Percentiles rank a stretch among this genome's conserved stretches.
phyloP scores from a whole-genome alignment of 1,284 basidiomycete species.

The Clitocybe nebularis region DNA sequence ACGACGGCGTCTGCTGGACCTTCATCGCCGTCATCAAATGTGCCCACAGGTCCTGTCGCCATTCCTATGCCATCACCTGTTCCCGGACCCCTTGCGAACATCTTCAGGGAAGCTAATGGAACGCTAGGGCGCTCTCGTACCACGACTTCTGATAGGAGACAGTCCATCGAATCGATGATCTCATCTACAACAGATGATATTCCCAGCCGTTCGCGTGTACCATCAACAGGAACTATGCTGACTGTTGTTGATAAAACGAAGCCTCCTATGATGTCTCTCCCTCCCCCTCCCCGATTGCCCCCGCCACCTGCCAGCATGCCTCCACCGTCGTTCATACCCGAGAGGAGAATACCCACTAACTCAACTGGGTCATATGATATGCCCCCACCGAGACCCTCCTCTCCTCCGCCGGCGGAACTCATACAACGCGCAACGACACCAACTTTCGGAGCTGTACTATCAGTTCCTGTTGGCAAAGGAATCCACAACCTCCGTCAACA shows the following conservation, averaged over 20 bases:
- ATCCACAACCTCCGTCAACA: constrained; percentile 47
- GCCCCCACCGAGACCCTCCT: constrained; percentile 80
- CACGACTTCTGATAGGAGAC: constrained; percentile 41
- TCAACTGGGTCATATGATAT: constrained; percentile 48
- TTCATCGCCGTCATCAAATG: constrained; percentile 16
- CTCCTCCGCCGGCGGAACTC: constrained; percentile 85
- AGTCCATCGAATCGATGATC: constrained; percentile 62
- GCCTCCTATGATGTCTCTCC: constrained; percentile 82
- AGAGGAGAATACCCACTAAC: constrained; percentile 53
- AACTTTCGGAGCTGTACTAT: constrained; percentile 60
- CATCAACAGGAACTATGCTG: constrained; percentile 36
- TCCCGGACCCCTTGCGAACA: constrained; percentile 32
- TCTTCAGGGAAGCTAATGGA: constrained; percentile 33
- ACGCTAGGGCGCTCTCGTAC: constrained; percentile 28
- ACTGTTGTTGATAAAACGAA: constrained; percentile 68
- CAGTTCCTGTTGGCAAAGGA: constrained; percentile 49
- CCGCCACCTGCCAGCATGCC: constrained; percentile 72
- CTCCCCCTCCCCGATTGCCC: constrained; percentile 78
- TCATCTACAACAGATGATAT: constrained; percentile 40
- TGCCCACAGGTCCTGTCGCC: constrained; percentile 18
- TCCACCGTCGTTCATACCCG: constrained; percentile 74
- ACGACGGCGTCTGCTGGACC: constrained; percentile 21
- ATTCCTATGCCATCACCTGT: constrained; percentile 27
- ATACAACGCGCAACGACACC: constrained; percentile 85
- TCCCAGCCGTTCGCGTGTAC: constrained; percentile 47